Base-by-base conservation (phyloP, 2,329 filamentous ascomycete genomes). In the Cordyceps fumosorosea region DNA sequence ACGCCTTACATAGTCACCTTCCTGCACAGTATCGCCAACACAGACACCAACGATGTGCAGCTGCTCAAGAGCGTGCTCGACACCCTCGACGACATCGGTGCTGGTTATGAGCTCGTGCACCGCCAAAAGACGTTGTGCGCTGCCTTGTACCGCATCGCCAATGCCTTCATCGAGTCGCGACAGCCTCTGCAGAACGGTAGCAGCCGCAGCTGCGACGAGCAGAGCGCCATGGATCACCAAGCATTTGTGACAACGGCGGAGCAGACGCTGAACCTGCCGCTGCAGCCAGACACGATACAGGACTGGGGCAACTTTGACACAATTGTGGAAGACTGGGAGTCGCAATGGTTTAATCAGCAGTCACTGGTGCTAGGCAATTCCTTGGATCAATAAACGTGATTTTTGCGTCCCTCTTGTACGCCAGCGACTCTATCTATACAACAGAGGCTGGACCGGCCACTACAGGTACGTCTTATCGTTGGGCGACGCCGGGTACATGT, bases 401-500 rank as follows among this genome's bases (percentile, higher is more conserved):
- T 32, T 14, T 20, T 24, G 3, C 24, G 22, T 34, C 14, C 3
- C 45, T 54, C 12, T 16, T 14, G 8, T 34, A 34, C 32, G 32
- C 3, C 11, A 24, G 22, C 51, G 5, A 51, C 3, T 34, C 26
- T n/a, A 22, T 52, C 8, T 51, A 29, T 40, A 24, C 8, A 18
- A 34, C 34, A 29, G 18, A 47, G 40, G 1, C 11, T 16, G 6
- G 12, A 20, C 8, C 11, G 12, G 18, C 2, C 44, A 37, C 51
- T 62, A 60, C 51, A 60, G 55, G 26, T 63, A 67, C 3, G 66
- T 70, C 57, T 68, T 71, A 11, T 72, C 68, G 48, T 75, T 66
- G 6, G 72, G 70, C 1, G 73, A 74, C 29, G 65, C 64, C 22
- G 76, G 74, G 69, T 86, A 86, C 29, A 64, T 48, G 67, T 86